These are phyloP conservation scores for Malus fusca DNA, from an alignment of 306 rosid species.

Conservation along the genomic window DNA sequence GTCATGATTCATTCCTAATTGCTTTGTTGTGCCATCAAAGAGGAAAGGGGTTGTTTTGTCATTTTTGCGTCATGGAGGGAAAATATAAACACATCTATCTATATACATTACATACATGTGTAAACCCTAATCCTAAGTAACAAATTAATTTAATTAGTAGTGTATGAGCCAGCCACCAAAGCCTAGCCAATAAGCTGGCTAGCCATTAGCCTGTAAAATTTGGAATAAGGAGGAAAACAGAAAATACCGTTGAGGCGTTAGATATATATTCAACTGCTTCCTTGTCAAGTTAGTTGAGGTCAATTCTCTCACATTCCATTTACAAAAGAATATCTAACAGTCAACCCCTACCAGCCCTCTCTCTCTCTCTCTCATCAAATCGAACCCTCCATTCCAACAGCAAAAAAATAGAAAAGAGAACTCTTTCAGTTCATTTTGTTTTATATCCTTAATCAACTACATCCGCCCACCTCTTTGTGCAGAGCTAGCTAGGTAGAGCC, in stretches of 20 bases:
- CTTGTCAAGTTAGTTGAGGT: conserved; percentile 49
- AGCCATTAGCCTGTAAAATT: neutral
- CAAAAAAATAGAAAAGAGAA: neutral
- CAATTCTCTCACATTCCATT: conserved; percentile 3
- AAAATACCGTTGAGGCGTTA: conserved; percentile 50
- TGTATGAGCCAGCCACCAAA: neutral
- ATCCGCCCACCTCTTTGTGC: conserved; percentile 11
- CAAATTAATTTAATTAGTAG: neutral
- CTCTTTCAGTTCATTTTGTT: conserved; percentile 58
- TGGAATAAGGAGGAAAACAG: neutral
- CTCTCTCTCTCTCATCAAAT: conserved; percentile 9
- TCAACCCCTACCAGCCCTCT: conserved; percentile 81
- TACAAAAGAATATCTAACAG: conserved; percentile 56
- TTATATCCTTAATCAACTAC: conserved; percentile 69
- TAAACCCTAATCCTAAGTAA: neutral
- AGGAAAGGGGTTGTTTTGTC: neutral
- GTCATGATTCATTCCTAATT: neutral
- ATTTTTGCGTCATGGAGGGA: neutral
- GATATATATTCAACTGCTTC: conserved; percentile 39
- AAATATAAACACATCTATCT: neutral
- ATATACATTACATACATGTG: neutral
- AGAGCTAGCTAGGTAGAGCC: neutral
- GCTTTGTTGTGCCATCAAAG: neutral
- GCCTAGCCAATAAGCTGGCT: neutral
- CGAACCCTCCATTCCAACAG: neutral